Percentiles rank a stretch among this genome's conserved stretches.
Conservation (phyloP, 2,329 filamentous ascomycete species). For the Tolypocladium nubicola region DNA sequence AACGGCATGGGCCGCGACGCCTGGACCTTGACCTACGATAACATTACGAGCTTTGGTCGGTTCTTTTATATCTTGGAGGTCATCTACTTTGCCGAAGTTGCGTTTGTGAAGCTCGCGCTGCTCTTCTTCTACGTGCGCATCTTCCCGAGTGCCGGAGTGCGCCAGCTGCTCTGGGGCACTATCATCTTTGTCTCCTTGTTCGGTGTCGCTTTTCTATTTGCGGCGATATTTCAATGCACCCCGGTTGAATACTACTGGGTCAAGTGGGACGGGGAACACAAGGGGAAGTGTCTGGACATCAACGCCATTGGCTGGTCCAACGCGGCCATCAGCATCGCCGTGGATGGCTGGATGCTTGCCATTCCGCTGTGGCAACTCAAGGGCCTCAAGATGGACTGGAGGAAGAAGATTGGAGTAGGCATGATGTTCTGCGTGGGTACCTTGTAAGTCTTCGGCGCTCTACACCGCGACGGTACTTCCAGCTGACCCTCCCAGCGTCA, state of each 20-base stretch:
- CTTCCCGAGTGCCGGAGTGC: slow-evolving; percentile 31
- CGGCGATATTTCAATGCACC: slow-evolving; percentile 37
- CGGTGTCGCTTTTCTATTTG: slow-evolving; percentile 29
- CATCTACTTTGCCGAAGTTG: slow-evolving; percentile 35
- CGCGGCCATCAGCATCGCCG: slow-evolving; percentile 39
- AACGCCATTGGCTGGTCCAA: slow-evolving; percentile 40
- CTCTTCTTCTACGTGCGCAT: slow-evolving; percentile 45
- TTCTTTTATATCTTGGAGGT: slow-evolving; percentile 31
- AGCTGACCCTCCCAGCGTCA: slow-evolving; percentile 16
- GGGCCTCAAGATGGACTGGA: slow-evolving; percentile 30
- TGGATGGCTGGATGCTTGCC: slow-evolving; percentile 41
- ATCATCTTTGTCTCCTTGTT: slow-evolving; percentile 26
- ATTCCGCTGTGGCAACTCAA: slow-evolving; percentile 36
- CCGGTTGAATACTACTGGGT: slow-evolving; percentile 43
- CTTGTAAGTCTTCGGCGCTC: slow-evolving; percentile 23
- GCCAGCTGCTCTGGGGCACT: slow-evolving; percentile 30
- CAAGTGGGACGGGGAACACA: slow-evolving; percentile 35
- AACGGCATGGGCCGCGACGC: slow-evolving; percentile 39
- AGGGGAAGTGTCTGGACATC: slow-evolving; percentile 37
- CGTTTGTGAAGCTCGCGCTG: slow-evolving; percentile 38
- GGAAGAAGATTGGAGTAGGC: slow-evolving; percentile 36
- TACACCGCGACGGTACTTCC: not conserved
- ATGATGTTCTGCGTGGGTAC: slow-evolving; percentile 40
- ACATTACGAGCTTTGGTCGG: slow-evolving; percentile 31
- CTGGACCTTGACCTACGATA: slow-evolving; percentile 32